Evolutionary conservation across 1,284 basidiomycete genomes (phyloP), one percentile per base, ranked within the genome.

Genomic region (Apiotrichum gamsii): DNA sequence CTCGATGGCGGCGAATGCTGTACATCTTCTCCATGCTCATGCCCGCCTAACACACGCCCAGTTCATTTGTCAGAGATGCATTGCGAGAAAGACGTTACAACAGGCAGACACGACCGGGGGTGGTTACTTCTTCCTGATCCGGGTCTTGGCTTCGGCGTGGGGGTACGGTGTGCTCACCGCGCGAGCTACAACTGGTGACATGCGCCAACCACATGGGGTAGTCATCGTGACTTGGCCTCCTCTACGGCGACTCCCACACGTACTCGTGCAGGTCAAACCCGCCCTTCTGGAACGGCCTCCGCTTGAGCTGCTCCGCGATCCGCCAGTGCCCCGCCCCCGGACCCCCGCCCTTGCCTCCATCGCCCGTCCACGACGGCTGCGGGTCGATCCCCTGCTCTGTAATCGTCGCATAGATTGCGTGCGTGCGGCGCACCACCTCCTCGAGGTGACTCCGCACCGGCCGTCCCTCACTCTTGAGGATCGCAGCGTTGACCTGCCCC

Each of bases 401-500:
- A 43, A 70, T 47, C 3, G 64, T 44, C 11, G 54, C 35, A 45
- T 64, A 68, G 18, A 64, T 20, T 6, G 58, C 60, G 3, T 53
- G 47, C 9, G 59, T 60, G 5, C 62, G 42, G 23, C 64, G 44
- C 6, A 65, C 60, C 39, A 56, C 52, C 6, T 47, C 40, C 45
- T 65, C 64, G 13, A 70, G 56, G 35, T 61, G 55, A 3, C 59
- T 58, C 37, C 61, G 54, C 6, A 56, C 47, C 1, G 50, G 44
- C 24, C 46, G 45, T 15, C 57, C 59, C 46, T 65, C 45, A 1
- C 62, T 64, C 40, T 47, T 51, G 16, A 72, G 52, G n/a, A 73
- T 69, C 19, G 68, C 67, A 8, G 56, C 49, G 39, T 73, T 70
- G 25, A 73, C 62, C 56, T 69, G 66, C 30, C 66, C 59, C n/a